Evolutionary conservation across 139 green algal species (phyloP).

Genomic region (Asterochloris erici): DNA sequence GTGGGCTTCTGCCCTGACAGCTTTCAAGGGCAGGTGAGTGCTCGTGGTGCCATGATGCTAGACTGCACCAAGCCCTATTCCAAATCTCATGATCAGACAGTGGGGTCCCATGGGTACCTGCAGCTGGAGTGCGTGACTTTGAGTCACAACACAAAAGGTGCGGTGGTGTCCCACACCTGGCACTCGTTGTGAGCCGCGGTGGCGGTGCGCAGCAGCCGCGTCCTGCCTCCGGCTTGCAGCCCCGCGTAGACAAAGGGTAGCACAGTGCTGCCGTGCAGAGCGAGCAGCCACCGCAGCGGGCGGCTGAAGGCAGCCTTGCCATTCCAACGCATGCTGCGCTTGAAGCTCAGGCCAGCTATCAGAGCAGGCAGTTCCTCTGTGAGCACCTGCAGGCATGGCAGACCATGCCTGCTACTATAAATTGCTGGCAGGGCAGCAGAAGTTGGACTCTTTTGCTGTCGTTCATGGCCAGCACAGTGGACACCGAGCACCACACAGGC

Average conservation of each 20-base stretch:
- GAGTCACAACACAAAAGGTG: neutral
- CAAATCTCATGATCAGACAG: neutral
- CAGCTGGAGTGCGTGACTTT: neutral
- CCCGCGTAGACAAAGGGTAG: constrained; percentile 68
- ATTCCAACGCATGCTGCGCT: constrained; percentile 92
- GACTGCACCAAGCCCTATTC: no score
- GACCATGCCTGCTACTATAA: neutral
- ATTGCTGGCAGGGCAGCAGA: no score
- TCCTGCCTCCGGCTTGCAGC: constrained; percentile 47
- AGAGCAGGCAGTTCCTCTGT: constrained; percentile 32
- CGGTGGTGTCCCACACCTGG: neutral
- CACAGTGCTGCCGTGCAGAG: constrained; percentile 75
- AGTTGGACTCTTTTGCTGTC: no score
- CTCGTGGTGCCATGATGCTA: no score
- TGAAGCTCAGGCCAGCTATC: constrained; percentile 73
- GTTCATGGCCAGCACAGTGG: no score
- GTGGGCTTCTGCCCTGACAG: no score
- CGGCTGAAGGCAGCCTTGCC: constrained; percentile 69
- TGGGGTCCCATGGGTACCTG: neutral
- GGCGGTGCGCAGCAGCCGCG: constrained; percentile 67
- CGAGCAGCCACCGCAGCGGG: constrained; percentile 93
- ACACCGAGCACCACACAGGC: no score
- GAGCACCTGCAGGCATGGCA: constrained; percentile 3
- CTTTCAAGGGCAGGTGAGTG: no score
- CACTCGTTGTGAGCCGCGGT: no score